phyloP scores from a whole-genome alignment of 352 stramenopile species.

The Phytophthora hibernalis region DNA sequence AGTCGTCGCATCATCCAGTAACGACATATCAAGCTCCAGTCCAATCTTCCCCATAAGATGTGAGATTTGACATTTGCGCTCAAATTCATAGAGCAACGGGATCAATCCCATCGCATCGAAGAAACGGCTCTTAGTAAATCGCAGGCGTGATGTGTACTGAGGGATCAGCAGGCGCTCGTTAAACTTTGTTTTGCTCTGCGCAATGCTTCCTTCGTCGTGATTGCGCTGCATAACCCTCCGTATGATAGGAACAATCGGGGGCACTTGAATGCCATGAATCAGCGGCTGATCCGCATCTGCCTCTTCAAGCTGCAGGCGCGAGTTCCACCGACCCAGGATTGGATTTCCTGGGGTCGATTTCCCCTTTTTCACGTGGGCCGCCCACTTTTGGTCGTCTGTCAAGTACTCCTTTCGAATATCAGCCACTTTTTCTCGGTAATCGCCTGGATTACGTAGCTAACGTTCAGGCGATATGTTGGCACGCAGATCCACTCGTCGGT shows the following conservation, averaged over 20 bases:
- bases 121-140: constrained; percentile 71
- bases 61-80: constrained; percentile 90
- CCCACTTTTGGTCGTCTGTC: constrained; percentile 55
- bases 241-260: constrained; percentile 83
- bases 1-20: constrained; percentile 84
- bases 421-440: constrained; percentile 49
- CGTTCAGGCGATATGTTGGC: constrained; percentile 70
- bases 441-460: constrained; percentile 68
- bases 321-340: constrained; percentile 83
- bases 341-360: constrained; percentile 77
- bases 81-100: constrained; percentile 88
- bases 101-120: constrained; percentile 86
- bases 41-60: constrained; percentile 85
- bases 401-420: constrained; percentile 59
- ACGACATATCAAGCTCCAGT: constrained; percentile 73
- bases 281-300: constrained; percentile 67
- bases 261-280: constrained; percentile 75
- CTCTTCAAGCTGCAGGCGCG: constrained; percentile 61
- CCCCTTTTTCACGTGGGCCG: constrained; percentile 60
- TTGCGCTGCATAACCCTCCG: constrained; percentile 85
- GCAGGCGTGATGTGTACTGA: constrained; percentile 71
- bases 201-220: constrained; percentile 63
- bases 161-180: constrained; percentile 83
- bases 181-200: constrained; percentile 65
- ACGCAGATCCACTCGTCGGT: constrained; percentile 76